phyloP scores from a whole-genome alignment of 1,284 basidiomycete species.

The Apiotrichum akiyoshidainum region DNA sequence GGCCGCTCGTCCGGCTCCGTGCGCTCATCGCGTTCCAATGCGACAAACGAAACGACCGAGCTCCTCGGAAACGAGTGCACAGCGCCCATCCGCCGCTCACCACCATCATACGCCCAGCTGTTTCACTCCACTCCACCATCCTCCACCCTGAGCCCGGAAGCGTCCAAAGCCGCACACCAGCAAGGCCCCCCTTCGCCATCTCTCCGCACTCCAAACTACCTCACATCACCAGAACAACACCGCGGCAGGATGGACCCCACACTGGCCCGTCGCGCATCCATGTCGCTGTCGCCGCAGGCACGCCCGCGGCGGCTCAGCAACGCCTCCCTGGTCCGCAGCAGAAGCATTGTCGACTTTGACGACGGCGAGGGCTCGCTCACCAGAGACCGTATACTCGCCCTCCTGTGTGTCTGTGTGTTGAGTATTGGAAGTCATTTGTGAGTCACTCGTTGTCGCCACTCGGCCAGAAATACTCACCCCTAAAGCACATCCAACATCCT shows the following conservation, averaged over 20 bases:
- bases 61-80: constrained; percentile 17
- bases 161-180: neutral
- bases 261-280: constrained; percentile 3
- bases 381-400: constrained; percentile 49
- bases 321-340: constrained; percentile 14
- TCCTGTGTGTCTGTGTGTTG: constrained; percentile 69
- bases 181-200: neutral
- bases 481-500: constrained; percentile 2
- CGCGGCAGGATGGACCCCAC: neutral
- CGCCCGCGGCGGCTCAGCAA: constrained; percentile 12
- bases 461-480: neutral
- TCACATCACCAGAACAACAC: neutral
- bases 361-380: constrained; percentile 2
- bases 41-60: constrained; percentile 7
- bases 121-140: neutral
- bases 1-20: neutral
- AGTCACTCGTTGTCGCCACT: constrained; percentile 30
- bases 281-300: constrained; percentile 5
- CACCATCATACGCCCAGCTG: neutral
- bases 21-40: neutral
- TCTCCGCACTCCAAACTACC: neutral
- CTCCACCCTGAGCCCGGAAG: too few relatives aligned
- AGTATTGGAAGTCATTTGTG: constrained; percentile 74
- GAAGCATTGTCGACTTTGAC: constrained; percentile 7
- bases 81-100: constrained; percentile 4